Evolutionary conservation across 2,329 filamentous ascomycete genomes (phyloP).

Genomic region (Whalleya microplaca): DNA sequence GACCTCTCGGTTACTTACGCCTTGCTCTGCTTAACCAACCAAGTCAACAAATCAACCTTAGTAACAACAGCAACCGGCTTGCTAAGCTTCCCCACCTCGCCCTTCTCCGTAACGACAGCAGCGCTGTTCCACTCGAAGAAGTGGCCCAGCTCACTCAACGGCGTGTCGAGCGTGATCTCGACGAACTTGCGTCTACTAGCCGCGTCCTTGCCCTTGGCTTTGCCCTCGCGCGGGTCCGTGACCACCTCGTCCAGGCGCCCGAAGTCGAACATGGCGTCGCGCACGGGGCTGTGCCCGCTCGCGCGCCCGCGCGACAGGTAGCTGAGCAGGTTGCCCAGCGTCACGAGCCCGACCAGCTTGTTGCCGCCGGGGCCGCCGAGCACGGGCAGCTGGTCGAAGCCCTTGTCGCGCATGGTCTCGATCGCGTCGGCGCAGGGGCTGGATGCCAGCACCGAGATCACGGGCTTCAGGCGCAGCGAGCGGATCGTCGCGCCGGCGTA

Average conservation of each 20-base stretch:
- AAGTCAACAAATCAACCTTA: conserved; percentile 93
- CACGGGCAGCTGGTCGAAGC: conserved; percentile 96
- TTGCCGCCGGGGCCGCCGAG: conserved; percentile 68
- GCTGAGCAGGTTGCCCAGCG: conserved; percentile 89
- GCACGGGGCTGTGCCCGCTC: conserved; percentile 71
- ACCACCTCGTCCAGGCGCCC: conserved; percentile 83
- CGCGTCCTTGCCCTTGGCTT: conserved; percentile 39
- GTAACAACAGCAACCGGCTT: conserved; percentile 91
- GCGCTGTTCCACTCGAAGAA: conserved; percentile 99
- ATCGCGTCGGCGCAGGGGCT: conserved; percentile 84
- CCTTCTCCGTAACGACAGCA: conserved; percentile 78
- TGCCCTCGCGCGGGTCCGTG: conserved; percentile 71
- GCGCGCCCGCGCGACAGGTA: conserved; percentile 87
- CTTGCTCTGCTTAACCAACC: conserved; percentile 74
- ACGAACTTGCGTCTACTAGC: conserved; percentile 66
- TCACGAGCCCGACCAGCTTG: conserved; percentile 88
- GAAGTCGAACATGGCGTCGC: conserved; percentile 97
- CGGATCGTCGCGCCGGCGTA: conserved; percentile 80
- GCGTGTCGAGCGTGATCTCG: conserved; percentile 91
- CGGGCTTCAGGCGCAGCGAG: conserved; percentile 86
- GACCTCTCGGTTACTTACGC: background rate
- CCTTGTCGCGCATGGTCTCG: conserved; percentile 97
- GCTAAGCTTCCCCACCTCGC: conserved; percentile 52
- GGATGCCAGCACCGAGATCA: conserved; percentile 77
- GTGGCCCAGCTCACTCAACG: conserved; percentile 78